phyloP scores from a whole-genome alignment of 108 stramenopile species.

The Conticribra weissflogii region DNA sequence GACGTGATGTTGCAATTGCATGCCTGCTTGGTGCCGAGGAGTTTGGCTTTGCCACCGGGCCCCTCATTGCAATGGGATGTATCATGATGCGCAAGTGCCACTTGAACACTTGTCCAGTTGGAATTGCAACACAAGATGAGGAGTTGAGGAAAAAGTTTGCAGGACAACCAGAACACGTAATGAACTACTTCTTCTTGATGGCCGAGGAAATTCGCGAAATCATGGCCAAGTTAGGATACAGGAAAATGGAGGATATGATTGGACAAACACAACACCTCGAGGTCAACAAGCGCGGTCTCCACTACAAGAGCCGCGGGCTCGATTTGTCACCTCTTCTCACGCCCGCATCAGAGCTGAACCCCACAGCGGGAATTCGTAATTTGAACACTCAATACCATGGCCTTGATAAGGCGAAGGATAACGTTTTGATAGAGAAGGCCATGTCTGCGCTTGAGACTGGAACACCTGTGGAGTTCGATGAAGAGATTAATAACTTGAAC shows the following conservation, averaged over 20 bases:
- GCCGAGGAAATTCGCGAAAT: slow-evolving; percentile 96
- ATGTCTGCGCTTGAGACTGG: slow-evolving; percentile 82
- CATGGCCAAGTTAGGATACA: slow-evolving; percentile 95
- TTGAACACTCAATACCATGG: slow-evolving; percentile 87
- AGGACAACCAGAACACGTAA: slow-evolving; percentile 97
- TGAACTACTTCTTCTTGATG: slow-evolving; percentile 96
- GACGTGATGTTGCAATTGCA: slow-evolving; percentile 93
- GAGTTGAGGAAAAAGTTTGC: slow-evolving; percentile 93
- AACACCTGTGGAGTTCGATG: slow-evolving; percentile 82
- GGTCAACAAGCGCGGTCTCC: slow-evolving; percentile 83
- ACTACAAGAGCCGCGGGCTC: slow-evolving; percentile 96
- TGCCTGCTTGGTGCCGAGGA: slow-evolving; percentile 93
- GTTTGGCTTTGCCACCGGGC: slow-evolving; percentile 93
- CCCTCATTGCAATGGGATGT: slow-evolving; percentile 94
- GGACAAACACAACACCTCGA: slow-evolving; percentile 94
- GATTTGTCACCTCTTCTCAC: slow-evolving; percentile 93
- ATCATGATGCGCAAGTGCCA: slow-evolving; percentile 98
- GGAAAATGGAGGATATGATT: slow-evolving; percentile 94
- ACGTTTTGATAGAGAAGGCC: slow-evolving; percentile 84
- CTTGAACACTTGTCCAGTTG: slow-evolving; percentile 96
- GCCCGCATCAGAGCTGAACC: slow-evolving; percentile 92
- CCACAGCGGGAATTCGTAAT: slow-evolving; percentile 80
- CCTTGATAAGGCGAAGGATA: slow-evolving; percentile 84
- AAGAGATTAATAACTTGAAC: slow-evolving; percentile 87
- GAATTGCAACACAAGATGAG: slow-evolving; percentile 97